Percentiles rank a stretch among this genome's conserved stretches.
Conservation (phyloP, 108 stramenopile genomes). For the Nannochloropsis gaditana region DNA sequence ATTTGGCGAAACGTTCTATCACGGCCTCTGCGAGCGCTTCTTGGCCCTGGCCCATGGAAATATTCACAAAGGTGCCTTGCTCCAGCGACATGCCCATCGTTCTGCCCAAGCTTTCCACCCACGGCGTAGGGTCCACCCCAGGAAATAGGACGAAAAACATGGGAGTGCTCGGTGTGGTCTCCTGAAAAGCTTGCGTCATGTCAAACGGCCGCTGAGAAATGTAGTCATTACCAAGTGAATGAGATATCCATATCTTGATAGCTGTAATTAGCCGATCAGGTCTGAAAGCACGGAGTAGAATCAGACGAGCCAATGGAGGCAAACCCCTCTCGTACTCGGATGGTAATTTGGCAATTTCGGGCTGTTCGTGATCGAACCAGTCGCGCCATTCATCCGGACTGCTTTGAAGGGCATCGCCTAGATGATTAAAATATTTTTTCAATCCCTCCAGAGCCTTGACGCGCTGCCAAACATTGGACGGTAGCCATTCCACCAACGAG, state of each 20-base stretch:
- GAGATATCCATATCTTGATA: conserved; percentile 55
- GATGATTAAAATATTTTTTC: conserved; percentile 53
- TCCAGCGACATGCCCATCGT: conserved; percentile 58
- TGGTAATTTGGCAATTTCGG: conserved; percentile 62
- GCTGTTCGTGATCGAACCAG: conserved; percentile 67
- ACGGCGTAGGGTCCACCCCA: conserved; percentile 70
- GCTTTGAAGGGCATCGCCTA: conserved; percentile 68
- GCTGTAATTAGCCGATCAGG: conserved; percentile 66
- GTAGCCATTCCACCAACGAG: conserved; percentile 68
- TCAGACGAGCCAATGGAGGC: conserved; percentile 57
- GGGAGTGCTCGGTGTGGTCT: conserved; percentile 61
- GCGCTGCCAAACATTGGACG: conserved; percentile 64
- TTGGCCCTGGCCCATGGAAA: conserved; percentile 76
- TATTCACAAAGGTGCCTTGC: conserved; percentile 65
- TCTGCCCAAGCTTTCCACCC: conserved; percentile 65
- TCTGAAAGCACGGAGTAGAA: conserved; percentile 65
- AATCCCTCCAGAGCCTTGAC: conserved; percentile 65
- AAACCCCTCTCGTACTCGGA: conserved; percentile 63
- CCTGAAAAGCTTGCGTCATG: conserved; percentile 59
- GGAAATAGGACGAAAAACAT: conserved; percentile 73
- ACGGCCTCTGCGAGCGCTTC: conserved; percentile 63
- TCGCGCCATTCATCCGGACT: conserved; percentile 67
- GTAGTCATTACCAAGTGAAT: conserved; percentile 57
- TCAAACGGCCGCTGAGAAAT: conserved; percentile 63
- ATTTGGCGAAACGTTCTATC: conserved; percentile 57